These are phyloP conservation scores for Xylaria digitata DNA, from an alignment of 2,329 filamentous ascomycete species.

Conservation along the genomic window DNA sequence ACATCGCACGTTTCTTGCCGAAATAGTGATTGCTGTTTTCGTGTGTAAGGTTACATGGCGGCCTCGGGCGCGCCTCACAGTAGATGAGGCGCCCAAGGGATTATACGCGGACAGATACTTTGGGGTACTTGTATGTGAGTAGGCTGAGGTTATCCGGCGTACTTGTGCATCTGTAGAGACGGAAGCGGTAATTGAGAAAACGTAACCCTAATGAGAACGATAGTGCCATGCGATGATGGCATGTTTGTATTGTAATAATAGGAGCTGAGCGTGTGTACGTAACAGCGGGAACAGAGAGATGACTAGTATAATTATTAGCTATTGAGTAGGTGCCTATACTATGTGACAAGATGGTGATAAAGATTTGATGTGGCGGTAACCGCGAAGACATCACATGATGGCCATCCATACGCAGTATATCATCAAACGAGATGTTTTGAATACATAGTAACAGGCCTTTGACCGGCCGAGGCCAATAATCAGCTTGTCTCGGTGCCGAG, in stretches of 20 bases:
- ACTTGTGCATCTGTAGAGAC: not conserved
- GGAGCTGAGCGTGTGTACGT: not conserved
- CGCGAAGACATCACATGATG: not conserved
- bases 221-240: not conserved
- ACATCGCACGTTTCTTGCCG: not conserved
- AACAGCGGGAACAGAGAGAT: not conserved
- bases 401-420: not conserved
- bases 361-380: not conserved
- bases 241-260: too few species aligned
- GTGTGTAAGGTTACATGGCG: not conserved
- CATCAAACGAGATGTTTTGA: not conserved
- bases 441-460: not conserved
- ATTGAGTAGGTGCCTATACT: not conserved
- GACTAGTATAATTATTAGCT: too few species aligned
- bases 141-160: too few species aligned
- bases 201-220: not conserved
- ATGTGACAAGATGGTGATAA: conserved; percentile 17
- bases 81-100: not conserved
- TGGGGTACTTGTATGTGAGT: too few species aligned
- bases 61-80: not conserved
- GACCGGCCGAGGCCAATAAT: not conserved
- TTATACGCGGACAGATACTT: not conserved
- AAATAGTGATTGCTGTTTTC: not conserved
- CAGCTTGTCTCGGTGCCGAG: not conserved
- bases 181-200: not conserved